These are phyloP conservation scores for Cucumis cinereus DNA, from an alignment of 306 rosid genomes.

Conservation along the genomic window DNA sequence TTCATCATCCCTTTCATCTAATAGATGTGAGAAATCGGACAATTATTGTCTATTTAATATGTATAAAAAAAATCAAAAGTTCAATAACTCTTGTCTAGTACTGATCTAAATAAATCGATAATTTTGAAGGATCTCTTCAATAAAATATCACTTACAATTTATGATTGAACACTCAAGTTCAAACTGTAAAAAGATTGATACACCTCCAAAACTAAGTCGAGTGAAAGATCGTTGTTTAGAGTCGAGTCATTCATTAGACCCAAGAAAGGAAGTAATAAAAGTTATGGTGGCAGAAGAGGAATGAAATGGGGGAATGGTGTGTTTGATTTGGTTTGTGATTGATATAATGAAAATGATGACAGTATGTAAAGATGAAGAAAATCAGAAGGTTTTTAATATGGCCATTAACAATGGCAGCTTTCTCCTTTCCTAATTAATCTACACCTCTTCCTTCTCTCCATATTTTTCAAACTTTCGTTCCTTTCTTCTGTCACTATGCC, in stretches of 20 bases:
- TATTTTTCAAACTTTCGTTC: background rate
- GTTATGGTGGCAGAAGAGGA: background rate
- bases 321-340: background rate
- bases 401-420: background rate
- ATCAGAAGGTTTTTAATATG: background rate
- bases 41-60: too few species aligned
- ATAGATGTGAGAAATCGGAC: too few species aligned
- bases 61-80: too few species aligned
- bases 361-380: background rate
- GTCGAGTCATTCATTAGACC: background rate
- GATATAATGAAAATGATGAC: background rate
- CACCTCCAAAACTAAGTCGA: too few species aligned
- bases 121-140: too few species aligned
- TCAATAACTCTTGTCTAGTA: too few species aligned
- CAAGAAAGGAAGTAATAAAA: background rate
- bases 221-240: background rate
- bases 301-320: background rate
- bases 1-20: too few species aligned
- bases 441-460: background rate
- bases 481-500: too few species aligned
- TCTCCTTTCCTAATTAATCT: background rate
- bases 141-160: too few species aligned
- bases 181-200: too few species aligned
- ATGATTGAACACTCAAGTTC: too few species aligned
- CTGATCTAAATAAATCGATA: too few species aligned